Conservation (phyloP, 805 yeast species). For the Suhomyces sp. region DNA sequence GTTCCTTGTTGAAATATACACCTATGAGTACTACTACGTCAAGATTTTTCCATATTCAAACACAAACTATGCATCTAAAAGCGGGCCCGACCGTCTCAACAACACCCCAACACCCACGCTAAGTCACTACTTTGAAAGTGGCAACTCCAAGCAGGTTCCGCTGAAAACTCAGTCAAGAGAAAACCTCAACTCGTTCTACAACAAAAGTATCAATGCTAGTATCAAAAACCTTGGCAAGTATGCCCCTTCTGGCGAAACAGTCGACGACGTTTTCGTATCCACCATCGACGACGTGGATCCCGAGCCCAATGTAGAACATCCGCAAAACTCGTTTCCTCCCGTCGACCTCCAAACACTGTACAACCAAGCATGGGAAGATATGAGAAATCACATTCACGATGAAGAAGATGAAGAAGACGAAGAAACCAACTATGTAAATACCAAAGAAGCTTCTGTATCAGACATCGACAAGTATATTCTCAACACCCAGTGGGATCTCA, state of each 20-base stretch:
- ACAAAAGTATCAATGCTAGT: constrained; percentile 5
- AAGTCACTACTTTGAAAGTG: constrained; percentile 10
- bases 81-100: constrained; percentile 6
- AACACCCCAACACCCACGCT: constrained; percentile 12
- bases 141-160: constrained; percentile 7
- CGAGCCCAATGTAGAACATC: neutral
- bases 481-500: constrained; percentile 33
- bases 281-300: constrained; percentile 25
- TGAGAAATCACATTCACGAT: constrained; percentile 3
- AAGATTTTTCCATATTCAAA: constrained; percentile 12
- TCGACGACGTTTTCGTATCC: constrained; percentile 18
- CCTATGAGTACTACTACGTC: constrained; percentile 45
- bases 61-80: neutral
- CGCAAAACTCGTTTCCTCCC: constrained; percentile 8
- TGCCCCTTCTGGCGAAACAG: neutral
- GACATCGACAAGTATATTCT: constrained; percentile 9
- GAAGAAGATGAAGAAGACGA: constrained; percentile 4
- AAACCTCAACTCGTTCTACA: constrained; percentile 4
- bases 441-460: constrained; percentile 3
- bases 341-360: neutral
- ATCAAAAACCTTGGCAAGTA: constrained; percentile 1
- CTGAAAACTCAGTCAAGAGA: neutral
- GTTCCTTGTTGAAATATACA: constrained; percentile 44
- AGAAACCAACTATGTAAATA: neutral
- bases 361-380: constrained; percentile 12